A percentile compares a stretch with the other conserved stretches of the same genome.
Evolutionary conservation across 805 yeast species (phyloP).

Genomic region (Kodamaea jinghongensis): DNA sequence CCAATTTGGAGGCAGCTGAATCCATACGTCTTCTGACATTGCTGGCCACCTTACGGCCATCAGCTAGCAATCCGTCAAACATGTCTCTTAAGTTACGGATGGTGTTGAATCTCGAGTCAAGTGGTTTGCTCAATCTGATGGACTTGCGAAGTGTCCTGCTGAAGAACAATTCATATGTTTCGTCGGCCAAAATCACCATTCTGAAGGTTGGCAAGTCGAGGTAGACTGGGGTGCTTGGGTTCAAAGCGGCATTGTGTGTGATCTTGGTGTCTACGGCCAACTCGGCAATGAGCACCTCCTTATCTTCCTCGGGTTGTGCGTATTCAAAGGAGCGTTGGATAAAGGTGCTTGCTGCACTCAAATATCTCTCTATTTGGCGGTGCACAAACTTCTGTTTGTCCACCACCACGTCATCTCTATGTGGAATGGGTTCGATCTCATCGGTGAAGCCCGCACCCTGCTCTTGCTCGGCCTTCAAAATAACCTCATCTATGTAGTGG

Average conservation of each 20-base stretch:
- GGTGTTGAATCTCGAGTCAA: slow-evolving; percentile 44
- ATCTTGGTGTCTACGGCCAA: slow-evolving; percentile 36
- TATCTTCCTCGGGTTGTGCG: slow-evolving; percentile 66
- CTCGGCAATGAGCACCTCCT: slow-evolving; percentile 35
- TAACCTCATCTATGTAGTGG: slow-evolving; percentile 62
- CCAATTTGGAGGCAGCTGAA: slow-evolving; percentile 48
- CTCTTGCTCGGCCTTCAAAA: slow-evolving; percentile 42
- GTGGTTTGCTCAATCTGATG: slow-evolving; percentile 60
- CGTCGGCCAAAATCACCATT: slow-evolving; percentile 93
- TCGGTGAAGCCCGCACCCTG: slow-evolving; percentile 23
- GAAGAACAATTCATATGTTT: slow-evolving; percentile 84
- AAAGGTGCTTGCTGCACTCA: slow-evolving; percentile 83
- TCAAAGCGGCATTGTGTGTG: slow-evolving; percentile 74
- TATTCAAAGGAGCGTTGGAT: slow-evolving; percentile 87
- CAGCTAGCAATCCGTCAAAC: slow-evolving; percentile 88
- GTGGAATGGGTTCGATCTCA: slow-evolving; percentile 28
- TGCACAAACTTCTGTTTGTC: slow-evolving; percentile 61
- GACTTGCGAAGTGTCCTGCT: slow-evolving; percentile 64
- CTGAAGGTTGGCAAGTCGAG: slow-evolving; percentile 85
- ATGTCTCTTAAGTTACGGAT: slow-evolving; percentile 72
- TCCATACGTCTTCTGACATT: slow-evolving; percentile 89
- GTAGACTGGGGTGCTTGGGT: slow-evolving; percentile 73
- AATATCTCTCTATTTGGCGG: slow-evolving; percentile 73
- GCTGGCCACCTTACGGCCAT: slow-evolving; percentile 87
- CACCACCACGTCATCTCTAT: slow-evolving; percentile 60